phyloP scores from a whole-genome alignment of 164 flowering plant genomes.

The Annona cherimola region DNA sequence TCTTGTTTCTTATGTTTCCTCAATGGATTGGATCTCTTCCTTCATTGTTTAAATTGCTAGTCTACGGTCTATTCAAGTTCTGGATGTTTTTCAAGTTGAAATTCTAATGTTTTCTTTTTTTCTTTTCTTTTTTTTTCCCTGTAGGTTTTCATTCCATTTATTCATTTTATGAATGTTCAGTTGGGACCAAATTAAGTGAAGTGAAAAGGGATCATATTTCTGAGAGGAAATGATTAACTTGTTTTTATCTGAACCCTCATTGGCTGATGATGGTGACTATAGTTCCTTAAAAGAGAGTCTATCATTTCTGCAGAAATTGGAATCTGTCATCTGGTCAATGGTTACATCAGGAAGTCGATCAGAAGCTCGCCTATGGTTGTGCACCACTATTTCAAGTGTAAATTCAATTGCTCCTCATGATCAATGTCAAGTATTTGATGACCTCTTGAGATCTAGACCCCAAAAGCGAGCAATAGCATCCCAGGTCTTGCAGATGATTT shows the following conservation, averaged over 20 bases:
- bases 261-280: constrained; percentile 27
- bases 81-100: no score
- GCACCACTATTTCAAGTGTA: constrained; percentile 50
- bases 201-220: neutral
- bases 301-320: constrained; percentile 46
- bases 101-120: no score
- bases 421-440: constrained; percentile 54
- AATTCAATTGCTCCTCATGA: constrained; percentile 36
- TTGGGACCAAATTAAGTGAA: neutral
- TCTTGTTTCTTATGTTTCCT: no score
- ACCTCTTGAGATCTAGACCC: constrained; percentile 46
- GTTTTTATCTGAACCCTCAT: constrained; percentile 38
- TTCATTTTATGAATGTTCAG: neutral
- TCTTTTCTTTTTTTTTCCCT: no score
- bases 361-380: constrained; percentile 85
- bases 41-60: no score
- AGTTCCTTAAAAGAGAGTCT: constrained; percentile 23
- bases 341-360: constrained; percentile 59
- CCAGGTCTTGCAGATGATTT: constrained; percentile 62
- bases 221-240: constrained; percentile 42
- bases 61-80: no score
- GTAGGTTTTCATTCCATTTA: no score
- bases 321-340: constrained; percentile 46
- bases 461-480: constrained; percentile 38
- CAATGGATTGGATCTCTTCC: no score